phyloP scores from a whole-genome alignment of 1,284 basidiomycete species.

The Bondarzewia mesenterica region DNA sequence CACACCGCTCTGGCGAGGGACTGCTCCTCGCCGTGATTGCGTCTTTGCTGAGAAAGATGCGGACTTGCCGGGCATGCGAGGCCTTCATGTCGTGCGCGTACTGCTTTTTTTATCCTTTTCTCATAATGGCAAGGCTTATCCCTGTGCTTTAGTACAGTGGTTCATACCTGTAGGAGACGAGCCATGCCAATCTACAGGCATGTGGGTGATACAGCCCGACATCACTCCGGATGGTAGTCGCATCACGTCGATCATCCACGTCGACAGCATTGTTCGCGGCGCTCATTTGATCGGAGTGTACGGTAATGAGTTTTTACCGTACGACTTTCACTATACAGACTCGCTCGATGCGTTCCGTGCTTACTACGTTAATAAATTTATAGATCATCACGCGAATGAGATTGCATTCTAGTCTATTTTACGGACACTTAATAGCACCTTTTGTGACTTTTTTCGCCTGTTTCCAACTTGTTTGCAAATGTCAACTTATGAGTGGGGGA shows the following conservation, averaged over 20 bases:
- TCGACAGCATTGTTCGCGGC: slow-evolving; percentile 18
- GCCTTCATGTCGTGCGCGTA: slow-evolving; percentile 5
- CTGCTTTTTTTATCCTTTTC: slow-evolving; percentile 6
- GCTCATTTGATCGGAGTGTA: slow-evolving; percentile 23
- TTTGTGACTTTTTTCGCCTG: too few relatives aligned
- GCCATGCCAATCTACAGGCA: slow-evolving; percentile 19
- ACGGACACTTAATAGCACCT: too few relatives aligned
- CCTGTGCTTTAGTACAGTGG: too few relatives aligned
- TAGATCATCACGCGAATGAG: slow-evolving; percentile 24
- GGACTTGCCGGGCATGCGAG: slow-evolving; percentile 1
- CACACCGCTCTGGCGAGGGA: background rate
- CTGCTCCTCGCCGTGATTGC: slow-evolving; percentile 3
- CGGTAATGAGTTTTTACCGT: slow-evolving; percentile 17
- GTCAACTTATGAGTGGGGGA: too few relatives aligned
- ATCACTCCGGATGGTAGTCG: background rate
- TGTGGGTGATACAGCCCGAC: slow-evolving; percentile 25
- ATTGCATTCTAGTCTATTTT: too few relatives aligned
- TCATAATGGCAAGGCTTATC: background rate
- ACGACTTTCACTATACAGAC: slow-evolving; percentile 14
- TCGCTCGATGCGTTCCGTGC: slow-evolving; percentile 19
- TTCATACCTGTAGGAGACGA: slow-evolving; percentile 13
- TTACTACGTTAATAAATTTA: slow-evolving; percentile 23
- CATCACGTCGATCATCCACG: slow-evolving; percentile 12
- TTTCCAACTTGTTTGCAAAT: too few relatives aligned
- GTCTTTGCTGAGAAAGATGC: slow-evolving; percentile 6